phyloP scores from a whole-genome alignment of 75 land plant species.

The Picea glauca region DNA sequence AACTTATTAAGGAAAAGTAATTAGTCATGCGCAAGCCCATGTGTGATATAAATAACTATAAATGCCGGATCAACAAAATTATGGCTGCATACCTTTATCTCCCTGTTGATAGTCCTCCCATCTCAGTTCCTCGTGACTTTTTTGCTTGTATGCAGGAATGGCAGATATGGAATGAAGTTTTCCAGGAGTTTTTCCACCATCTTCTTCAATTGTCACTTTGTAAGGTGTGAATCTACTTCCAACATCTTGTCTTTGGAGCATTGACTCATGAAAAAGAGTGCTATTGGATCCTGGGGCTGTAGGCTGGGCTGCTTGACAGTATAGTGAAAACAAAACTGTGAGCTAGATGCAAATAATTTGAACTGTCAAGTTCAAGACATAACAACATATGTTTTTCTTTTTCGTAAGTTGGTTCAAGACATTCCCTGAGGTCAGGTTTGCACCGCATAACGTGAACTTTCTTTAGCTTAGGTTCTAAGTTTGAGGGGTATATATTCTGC shows the following conservation, averaged over 20 bases:
- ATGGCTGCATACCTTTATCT: slow-evolving; percentile 30
- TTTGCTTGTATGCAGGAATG: slow-evolving; percentile 29
- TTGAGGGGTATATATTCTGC: too few relatives aligned
- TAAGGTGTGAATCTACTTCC: slow-evolving; percentile 38
- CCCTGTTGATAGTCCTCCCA: slow-evolving; percentile 48
- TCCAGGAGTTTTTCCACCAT: slow-evolving; percentile 18
- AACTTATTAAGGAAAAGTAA: too few relatives aligned
- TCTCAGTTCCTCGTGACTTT: slow-evolving; percentile 35
- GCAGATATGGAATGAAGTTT: slow-evolving; percentile 42
- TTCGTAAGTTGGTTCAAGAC: slow-evolving; percentile 45
- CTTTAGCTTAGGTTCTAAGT: too few relatives aligned
- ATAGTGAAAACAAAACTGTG: neutral
- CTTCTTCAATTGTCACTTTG: slow-evolving; percentile 25
- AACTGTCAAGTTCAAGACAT: too few relatives aligned
- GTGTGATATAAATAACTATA: too few relatives aligned
- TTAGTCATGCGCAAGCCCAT: too few relatives aligned
- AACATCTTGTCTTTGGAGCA: slow-evolving; percentile 12
- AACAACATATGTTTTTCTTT: neutral
- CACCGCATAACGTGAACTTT: slow-evolving; percentile 31
- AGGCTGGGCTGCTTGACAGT: slow-evolving; percentile 8
- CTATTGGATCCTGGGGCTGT: slow-evolving; percentile 13
- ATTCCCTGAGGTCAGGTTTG: slow-evolving; percentile 53
- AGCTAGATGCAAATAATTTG: too few relatives aligned
- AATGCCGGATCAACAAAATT: too few relatives aligned
- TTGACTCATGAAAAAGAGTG: slow-evolving; percentile 16